Base-by-base conservation (phyloP, 306 rosid genomes). In the Glycine tomentella region DNA sequence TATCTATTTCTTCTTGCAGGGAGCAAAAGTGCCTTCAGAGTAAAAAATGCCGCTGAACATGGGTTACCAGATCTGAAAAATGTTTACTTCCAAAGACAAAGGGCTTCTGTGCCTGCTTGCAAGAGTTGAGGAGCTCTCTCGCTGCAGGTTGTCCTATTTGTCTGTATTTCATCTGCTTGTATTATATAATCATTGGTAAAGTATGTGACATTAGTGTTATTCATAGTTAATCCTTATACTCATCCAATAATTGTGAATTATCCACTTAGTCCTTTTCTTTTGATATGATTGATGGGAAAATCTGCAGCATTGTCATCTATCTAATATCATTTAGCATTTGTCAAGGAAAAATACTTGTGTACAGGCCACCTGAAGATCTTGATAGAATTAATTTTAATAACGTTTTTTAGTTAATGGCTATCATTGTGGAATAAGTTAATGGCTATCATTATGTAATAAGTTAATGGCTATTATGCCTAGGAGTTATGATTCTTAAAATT, bases 31-130 rank as follows among this genome's bases (percentile, higher is more conserved):
- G 95, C 86, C 83, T 84, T 52, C 90, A 89, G 25, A 91, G 85
- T 84, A 84, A 92, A 88, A 92, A 92, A 15, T 87, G 97, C 95
- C 68, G 89, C 88, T 8, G 92, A 91, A 81, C 88, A 82, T 16
- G 95, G 90, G 74, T 86, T 92, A 78, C 95, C 97, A 0, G 38
- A 87, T 81, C 82, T 92, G 38, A 91, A 88, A 51, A 79, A 89
- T 74, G 92, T 91, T 76, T 92, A 73, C 92, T 91, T 86, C 97
- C 97, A 5, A 92, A 78, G 90, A 87, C 97, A 58, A 92, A 83
- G 81, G 97, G 97, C 16, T 92, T 92, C 83, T 87, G 79, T 56
- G 69, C 92, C 45, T 91, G 93, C 81, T 81, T 92, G 82, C 88
- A 91, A 72, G 91, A 86, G 58, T 72, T 91, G 50, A 84, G 89